Evolutionary conservation across 352 stramenopile species (phyloP), one percentile per base, ranked within the genome.

Genomic region (Pythium coloratum): DNA sequence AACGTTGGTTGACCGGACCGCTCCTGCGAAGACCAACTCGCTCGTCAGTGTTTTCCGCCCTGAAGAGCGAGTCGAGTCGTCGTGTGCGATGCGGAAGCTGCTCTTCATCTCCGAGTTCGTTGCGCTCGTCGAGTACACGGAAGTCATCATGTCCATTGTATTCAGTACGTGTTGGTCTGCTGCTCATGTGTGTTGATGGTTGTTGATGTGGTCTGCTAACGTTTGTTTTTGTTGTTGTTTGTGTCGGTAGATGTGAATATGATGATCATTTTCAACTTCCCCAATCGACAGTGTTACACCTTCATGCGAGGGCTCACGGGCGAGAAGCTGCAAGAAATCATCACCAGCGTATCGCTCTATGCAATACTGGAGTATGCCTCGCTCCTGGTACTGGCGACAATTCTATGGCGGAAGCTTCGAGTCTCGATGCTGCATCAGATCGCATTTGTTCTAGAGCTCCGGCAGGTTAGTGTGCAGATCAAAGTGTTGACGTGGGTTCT

Each of bases 231-330:
- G 20, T 24, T 24, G 20, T 24, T 24, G 20, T 24, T 24, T 24
- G 20, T 24, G 20, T 24, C 20, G 20, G 20, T 9, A 28, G 60
- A 54, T 24, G 33, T 59, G 51, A 16, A 63, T 36, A 24, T 73
- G 58, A 13, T 67, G 67, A 36, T 42, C 0, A 75, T 76, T 69
- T 60, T 60, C 5, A 53, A 74, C 3, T 44, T 76, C 8, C 68
- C 73, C 0, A 77, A 69, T 47, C 38, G 65, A 6, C 50, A 49
- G 26, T 79, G 73, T 24, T 70, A 83, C 55, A 46, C 64, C 6
- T 66, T 78, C 18, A 38, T 76, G 28, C 13, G 36, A 8, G 56
- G 58, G 16, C 44, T 73, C 8, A 69, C 70, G 12, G 49, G 3
- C 49, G 9, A 46, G 10, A 46, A 33, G 36, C 47, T 59, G 47